Conservation (phyloP, 371 early-diverging fungal species). For the Haplosporangium sp. region DNA sequence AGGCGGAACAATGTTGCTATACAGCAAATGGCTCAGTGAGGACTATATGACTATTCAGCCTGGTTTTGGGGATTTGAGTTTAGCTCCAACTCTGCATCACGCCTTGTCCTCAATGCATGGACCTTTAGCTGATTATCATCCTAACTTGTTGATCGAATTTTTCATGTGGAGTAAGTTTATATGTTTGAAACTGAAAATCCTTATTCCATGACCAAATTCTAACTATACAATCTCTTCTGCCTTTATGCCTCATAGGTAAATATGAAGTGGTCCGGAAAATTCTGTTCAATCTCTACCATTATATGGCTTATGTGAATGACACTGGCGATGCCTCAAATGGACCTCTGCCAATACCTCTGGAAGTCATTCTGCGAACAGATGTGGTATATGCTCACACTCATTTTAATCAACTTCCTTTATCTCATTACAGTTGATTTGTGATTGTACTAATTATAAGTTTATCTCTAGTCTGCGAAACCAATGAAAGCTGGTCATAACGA, state of each 20-base stretch:
- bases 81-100: conserved; percentile 69
- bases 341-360: conserved; percentile 64
- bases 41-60: conserved; percentile 53
- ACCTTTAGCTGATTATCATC: conserved; percentile 82
- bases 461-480: conserved; percentile 34
- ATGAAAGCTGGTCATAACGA: conserved; percentile 36
- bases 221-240: not conserved
- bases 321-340: conserved; percentile 57
- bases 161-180: conserved; percentile 76
- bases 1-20: conserved; percentile 67
- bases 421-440: not conserved
- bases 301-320: conserved; percentile 64
- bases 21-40: conserved; percentile 76
- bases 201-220: not conserved
- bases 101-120: conserved; percentile 66
- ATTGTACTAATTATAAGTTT: not conserved
- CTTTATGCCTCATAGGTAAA: conserved; percentile 60
- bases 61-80: conserved; percentile 52
- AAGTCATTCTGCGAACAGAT: conserved; percentile 64
- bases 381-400: conserved; percentile 54
- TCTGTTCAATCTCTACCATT: conserved; percentile 62
- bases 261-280: conserved; percentile 75
- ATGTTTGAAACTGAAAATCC: not conserved
- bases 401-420: not conserved
- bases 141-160: conserved; percentile 78